Percentiles rank a stretch among this genome's conserved stretches.
phyloP scores from a whole-genome alignment of 345 rosid species.

The Populus simonii region DNA sequence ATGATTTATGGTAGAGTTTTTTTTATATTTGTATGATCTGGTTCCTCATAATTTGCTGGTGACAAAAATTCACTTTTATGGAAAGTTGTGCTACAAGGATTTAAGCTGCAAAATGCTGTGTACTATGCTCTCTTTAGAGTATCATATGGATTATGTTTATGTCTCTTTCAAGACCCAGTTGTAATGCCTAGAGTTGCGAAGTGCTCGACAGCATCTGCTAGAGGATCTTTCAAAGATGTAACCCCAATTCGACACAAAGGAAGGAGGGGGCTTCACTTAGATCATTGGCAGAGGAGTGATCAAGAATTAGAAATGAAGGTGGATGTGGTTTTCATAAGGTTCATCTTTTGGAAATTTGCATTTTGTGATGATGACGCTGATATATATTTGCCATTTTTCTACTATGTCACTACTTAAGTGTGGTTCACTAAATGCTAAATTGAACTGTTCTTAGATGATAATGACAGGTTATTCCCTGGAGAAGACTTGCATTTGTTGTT shows the following conservation, averaged over 20 bases:
- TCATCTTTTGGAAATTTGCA: neutral
- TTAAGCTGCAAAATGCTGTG: neutral
- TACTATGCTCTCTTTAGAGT: neutral
- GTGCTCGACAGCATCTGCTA: neutral
- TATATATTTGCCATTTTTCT: neutral
- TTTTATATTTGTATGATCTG: neutral
- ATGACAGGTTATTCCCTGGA: neutral
- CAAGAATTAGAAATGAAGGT: neutral
- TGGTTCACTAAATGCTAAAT: neutral
- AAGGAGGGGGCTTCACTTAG: neutral
- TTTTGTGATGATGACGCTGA: neutral
- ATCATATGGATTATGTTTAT: neutral
- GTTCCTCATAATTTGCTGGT: neutral
- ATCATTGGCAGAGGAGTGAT: neutral
- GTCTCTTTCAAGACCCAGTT: neutral
- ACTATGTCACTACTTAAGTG: too few species aligned
- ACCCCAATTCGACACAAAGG: neutral
- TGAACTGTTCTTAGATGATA: neutral
- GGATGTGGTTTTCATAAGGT: neutral
- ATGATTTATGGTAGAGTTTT: neutral
- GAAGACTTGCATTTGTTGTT: neutral
- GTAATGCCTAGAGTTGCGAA: neutral
- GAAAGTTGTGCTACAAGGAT: neutral
- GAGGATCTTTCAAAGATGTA: neutral
- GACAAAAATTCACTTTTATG: neutral